Base-by-base conservation (phyloP, 2,329 filamentous ascomycete species). In the Rugonectria rugulosa region DNA sequence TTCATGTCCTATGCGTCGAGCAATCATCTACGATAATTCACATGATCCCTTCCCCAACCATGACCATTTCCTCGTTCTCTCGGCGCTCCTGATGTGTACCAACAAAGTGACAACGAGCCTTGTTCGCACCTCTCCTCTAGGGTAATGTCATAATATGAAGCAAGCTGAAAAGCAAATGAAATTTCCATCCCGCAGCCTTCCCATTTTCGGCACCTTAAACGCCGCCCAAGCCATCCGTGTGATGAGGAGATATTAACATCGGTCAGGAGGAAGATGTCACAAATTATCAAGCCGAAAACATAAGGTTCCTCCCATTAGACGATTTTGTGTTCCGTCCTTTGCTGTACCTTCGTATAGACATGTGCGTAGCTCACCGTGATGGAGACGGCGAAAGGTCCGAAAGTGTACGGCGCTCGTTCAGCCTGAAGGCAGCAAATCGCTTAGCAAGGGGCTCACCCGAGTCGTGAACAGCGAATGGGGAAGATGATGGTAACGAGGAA, bases 391-490 rank as follows among this genome's bases (percentile, higher is more conserved):
- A 48, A 57, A 65, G 58, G 53, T 59, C 57, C 58, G 56, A 59
- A 48, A 57, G 60, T 49, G 58, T 60, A 62, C 60, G 67, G 53
- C 68, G 69, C 61, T 79, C 77, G 69, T 81, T 84, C 74, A 84
- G 80, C 81, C 84, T 87, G 81, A 86, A 82, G 76, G 82, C 81
- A 81, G 82, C 82, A 83, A 87, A 81, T 77, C 82, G 79, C 79
- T 87, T 87, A 85, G 84, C 81, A 80, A 86, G 81, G 62, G 79
- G 81, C 77, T 82, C 80, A 71, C 77, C 79, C 62, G 75, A 73
- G 56, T 73, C 72, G 64, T 65, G 64, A 54, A 62, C 62, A 61
- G 64, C 61, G 56, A 62, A 59, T 66, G 65, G 64, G 59, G 67
- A 66, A 52, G 64, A 60, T 37, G 64, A 66, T 37, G 67, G 66